phyloP scores from a whole-genome alignment of 2,329 filamentous ascomycete species.

The Calonectria leucothoes region DNA sequence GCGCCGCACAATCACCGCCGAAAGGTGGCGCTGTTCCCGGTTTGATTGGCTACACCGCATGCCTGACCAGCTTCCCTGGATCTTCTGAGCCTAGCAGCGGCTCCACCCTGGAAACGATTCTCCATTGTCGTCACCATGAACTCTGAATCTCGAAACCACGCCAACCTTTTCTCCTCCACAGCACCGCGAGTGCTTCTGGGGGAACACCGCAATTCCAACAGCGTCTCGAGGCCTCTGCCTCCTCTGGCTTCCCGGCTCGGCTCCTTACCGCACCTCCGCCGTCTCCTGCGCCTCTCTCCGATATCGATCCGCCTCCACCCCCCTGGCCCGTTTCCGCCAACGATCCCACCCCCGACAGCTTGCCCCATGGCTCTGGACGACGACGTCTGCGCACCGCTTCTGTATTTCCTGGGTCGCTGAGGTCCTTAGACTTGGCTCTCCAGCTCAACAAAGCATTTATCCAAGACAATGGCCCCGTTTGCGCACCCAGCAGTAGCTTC shows the following conservation, averaged over 20 bases:
- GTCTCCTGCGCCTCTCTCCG: neutral
- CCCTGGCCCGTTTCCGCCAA: conserved; percentile 17
- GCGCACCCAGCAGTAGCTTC: conserved; percentile 28
- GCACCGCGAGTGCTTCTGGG: conserved; percentile 14
- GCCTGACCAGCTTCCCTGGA: conserved; percentile 3
- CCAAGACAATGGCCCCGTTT: conserved; percentile 39
- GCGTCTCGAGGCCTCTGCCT: neutral
- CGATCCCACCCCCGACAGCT: conserved; percentile 28
- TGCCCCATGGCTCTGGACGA: conserved; percentile 42
- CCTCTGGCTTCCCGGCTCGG: neutral
- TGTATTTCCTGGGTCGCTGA: conserved; percentile 39
- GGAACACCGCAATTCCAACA: neutral
- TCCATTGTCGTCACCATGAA: conserved; percentile 42
- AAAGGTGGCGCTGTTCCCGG: neutral
- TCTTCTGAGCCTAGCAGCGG: conserved; percentile 23
- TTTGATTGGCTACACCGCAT: conserved; percentile 29
- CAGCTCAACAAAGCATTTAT: conserved; percentile 14
- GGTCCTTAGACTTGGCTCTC: conserved; percentile 27
- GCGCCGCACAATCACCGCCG: conserved; percentile 37
- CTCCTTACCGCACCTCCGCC: neutral
- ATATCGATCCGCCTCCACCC: conserved; percentile 28
- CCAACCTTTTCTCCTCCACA: conserved; percentile 22
- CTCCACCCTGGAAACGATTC: conserved; percentile 39
- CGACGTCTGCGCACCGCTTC: conserved; percentile 37
- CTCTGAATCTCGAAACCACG: conserved; percentile 26